Conservation (phyloP, 1,139 yeast species). For the Williopsis jadinii region DNA sequence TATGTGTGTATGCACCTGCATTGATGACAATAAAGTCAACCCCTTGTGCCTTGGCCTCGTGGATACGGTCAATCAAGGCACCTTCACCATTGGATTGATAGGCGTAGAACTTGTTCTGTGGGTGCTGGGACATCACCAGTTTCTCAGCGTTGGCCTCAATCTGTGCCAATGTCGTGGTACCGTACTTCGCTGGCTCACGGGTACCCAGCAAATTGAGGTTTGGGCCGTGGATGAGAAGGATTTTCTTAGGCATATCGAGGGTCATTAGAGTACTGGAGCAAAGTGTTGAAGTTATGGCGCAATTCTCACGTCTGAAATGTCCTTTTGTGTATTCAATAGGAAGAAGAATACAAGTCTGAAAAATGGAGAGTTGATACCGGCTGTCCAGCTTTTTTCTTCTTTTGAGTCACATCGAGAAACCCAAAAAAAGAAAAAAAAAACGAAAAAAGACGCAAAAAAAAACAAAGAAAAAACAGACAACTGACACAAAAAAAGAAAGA, state of each 20-base stretch:
- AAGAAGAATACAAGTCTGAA: too few species aligned
- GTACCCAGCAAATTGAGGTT: conserved; percentile 41
- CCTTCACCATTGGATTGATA: conserved; percentile 43
- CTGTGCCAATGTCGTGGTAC: conserved; percentile 36
- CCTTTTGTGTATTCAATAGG: too few species aligned
- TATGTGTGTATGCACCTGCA: conserved; percentile 48
- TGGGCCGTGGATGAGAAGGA: conserved; percentile 41
- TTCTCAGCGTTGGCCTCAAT: conserved; percentile 34
- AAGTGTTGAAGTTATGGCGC: too few species aligned
- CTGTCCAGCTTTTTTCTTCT: too few species aligned
- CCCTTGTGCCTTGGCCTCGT: conserved; percentile 34
- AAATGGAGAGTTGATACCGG: too few species aligned
- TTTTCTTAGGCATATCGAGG: conserved; percentile 24
- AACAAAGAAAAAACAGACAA: too few species aligned
- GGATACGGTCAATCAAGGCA: conserved; percentile 39
- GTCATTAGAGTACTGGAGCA: conserved; percentile 3
- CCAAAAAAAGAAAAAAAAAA: background rate
- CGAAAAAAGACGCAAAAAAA: too few species aligned
- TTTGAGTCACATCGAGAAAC: too few species aligned
- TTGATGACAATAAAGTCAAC: conserved; percentile 33
- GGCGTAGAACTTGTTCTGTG: conserved; percentile 12
- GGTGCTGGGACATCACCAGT: conserved; percentile 31
- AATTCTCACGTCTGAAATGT: too few species aligned
- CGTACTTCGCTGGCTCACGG: conserved; percentile 45
- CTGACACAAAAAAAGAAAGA: too few species aligned